Evolutionary conservation across 2,329 filamentous ascomycete genomes (phyloP), one percentile per base, ranked within the genome.

Genomic region (Fonsecaea pedrosoi): DNA sequence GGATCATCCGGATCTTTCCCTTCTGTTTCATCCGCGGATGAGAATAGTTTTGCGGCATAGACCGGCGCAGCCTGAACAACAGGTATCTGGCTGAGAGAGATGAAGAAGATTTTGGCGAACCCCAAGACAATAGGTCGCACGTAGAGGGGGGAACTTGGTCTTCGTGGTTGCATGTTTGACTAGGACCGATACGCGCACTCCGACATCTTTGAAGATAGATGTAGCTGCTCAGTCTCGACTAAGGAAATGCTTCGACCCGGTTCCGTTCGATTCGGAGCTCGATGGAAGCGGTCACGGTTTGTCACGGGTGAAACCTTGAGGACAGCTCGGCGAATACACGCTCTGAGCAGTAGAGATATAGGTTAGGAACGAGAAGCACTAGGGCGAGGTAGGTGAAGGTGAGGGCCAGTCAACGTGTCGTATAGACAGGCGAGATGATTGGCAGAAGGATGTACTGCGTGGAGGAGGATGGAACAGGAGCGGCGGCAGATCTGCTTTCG

Each of bases 1-100:
- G 88, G 85, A 69, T 90, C 89, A 30, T 85, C 81, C 7, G 81
- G 78, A 62, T 87, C 82, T 68, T 84, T 82, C 40, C 80, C 82
- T 63, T 83, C 78, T 54, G 83, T 78, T 62, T 69, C 64, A 38
- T 71, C 66, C 62, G 70, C 64, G 62, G 71, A 61, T 66, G 67
- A 69, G 62, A 70, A 72, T 34, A 62, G 63, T 7, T 62, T 37
- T 30, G 67, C 53, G 5, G 66, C 60, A 18, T 70, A 60, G 10
- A 76, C 62, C 18, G 82, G 81, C 25, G 77, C 77, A 58, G 77
- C 79, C 59, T 76, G 73, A 50, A 78, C 70, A 42, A 80, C 67
- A 9, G 82, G 79, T 38, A 82, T 64, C 59, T 79, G 76, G 6
- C 74, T 71, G 50, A 80, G 64, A 15, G 75, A 70, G 56, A 81